Percentiles rank a stretch among this genome's conserved stretches.
These are phyloP conservation scores for Mortierella hygrophila DNA, from an alignment of 192 early-diverging fungal species.

Conservation along the genomic window DNA sequence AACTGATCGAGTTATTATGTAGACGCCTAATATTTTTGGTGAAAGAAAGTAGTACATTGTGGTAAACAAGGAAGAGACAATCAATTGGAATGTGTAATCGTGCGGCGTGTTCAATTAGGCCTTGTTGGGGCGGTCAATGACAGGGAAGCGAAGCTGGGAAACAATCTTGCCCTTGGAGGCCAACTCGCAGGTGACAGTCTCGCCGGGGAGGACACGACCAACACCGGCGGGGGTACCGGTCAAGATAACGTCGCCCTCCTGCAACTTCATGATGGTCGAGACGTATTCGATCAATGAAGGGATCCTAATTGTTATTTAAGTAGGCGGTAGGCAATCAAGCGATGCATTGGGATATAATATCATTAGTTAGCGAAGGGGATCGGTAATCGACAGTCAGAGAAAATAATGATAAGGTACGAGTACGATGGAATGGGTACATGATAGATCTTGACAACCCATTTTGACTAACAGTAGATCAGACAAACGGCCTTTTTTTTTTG, in stretches of 20 bases:
- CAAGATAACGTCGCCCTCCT: constrained; percentile 91
- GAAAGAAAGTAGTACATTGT: not conserved
- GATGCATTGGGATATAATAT: not conserved
- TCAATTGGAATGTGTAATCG: no score
- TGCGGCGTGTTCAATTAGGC: not conserved
- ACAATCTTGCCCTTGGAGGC: constrained; percentile 57
- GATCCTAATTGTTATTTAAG: constrained; percentile 60
- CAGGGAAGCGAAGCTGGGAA: constrained; percentile 61
- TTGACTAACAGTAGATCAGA: not conserved
- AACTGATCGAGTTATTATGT: not conserved
- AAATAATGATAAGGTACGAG: not conserved
- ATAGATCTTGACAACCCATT: not conserved
- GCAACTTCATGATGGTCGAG: constrained; percentile 88
- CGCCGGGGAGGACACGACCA: constrained; percentile 84
- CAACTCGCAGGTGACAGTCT: constrained; percentile 82
- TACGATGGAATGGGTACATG: not conserved
- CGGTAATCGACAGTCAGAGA: not conserved
- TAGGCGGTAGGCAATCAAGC: not conserved
- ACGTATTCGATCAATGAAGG: constrained; percentile 85
- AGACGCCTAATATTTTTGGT: not conserved
- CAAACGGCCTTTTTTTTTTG: not conserved
- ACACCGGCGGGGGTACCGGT: constrained; percentile 95
- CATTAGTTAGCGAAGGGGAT: not conserved
- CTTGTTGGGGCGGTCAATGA: constrained; percentile 50
- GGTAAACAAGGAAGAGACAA: no score